Evolutionary conservation across 768 basidiomycete species (phyloP), one percentile per base, ranked within the genome.

Genomic region (Mycena filopes): DNA sequence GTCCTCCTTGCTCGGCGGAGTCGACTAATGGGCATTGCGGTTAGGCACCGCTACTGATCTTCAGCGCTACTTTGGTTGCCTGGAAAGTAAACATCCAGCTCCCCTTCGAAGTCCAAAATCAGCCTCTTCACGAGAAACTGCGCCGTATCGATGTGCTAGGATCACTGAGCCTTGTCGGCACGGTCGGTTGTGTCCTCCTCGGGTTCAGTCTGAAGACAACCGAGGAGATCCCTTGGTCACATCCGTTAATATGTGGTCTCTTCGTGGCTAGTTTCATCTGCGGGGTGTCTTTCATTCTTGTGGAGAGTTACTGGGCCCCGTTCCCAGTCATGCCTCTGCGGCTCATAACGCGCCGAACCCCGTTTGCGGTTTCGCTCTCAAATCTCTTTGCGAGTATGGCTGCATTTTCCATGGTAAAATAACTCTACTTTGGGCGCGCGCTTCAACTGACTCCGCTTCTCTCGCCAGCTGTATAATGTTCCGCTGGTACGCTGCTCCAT

Each of bases 251-350:
- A 58, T 86, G 81, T 73, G 88, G 87, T 16, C 82, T 95, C 46
- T 78, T 98, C 47, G 62, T 81, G 57, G 73, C 80, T 43, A 91
- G 93, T 69, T 76, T 76, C 50, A 65, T 90, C 23, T 89, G 82
- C 55, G 81, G 82, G 12, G 68, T 80, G 8, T 71, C 82, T 3
- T 99, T 99, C 76, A 74, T 96, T 31, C 74, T 87, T 48, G 93
- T 94, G 26, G 97, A 99, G 78, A 88, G 88, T 60, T 82, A 85
- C 68, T 89, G 86, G 81, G 88, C 93, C 4, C 83, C 86, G 4
- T 93, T 91, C 75, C 98, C 98, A 18, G 91, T 98, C 55, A 91
- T 99, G 89, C 97, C 97, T 50, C 78, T 98, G 67, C 86, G 86
- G 55, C 79, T 96, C 60, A 84, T 96, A 36, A 86, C 83, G 33